Conservation (phyloP, 371 early-diverging fungal genomes). For the Apophysomyces variabilis region DNA sequence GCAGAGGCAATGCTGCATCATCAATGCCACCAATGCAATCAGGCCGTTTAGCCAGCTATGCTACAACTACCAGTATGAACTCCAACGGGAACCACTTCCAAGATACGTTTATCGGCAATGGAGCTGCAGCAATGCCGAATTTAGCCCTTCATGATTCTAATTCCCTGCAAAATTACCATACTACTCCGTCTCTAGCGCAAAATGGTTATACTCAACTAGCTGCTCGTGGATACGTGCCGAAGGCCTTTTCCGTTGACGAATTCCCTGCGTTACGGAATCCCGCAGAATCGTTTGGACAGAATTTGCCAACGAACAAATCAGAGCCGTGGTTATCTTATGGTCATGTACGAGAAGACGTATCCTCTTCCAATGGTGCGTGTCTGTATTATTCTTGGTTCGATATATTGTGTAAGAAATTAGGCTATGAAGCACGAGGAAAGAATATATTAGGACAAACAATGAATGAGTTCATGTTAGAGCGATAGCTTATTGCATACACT, state of each 20-base stretch:
- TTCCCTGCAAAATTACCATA: conserved; percentile 20
- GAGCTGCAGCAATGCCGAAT: conserved; percentile 15
- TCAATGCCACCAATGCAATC: conserved; percentile 30
- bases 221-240: conserved; percentile 39
- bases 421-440: too few species aligned
- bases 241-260: conserved; percentile 57
- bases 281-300: neutral
- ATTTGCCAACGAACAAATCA: neutral
- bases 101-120: conserved; percentile 28
- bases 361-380: conserved; percentile 11
- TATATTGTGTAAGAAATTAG: conserved; percentile 8
- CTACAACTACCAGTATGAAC: conserved; percentile 41
- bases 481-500: too few species aligned
- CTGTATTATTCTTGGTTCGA: neutral
- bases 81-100: conserved; percentile 33
- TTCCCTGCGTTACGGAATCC: conserved; percentile 53
- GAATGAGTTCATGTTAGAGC: too few species aligned
- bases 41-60: conserved; percentile 47
- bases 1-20: conserved; percentile 27
- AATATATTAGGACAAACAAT: too few species aligned
- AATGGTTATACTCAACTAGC: conserved; percentile 25
- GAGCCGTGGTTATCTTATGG: conserved; percentile 5
- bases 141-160: conserved; percentile 20
- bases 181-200: conserved; percentile 20
- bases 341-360: conserved; percentile 12